These are phyloP conservation scores for Nitzschia sp. DNA, from an alignment of 108 stramenopile species.

Conservation along the genomic window DNA sequence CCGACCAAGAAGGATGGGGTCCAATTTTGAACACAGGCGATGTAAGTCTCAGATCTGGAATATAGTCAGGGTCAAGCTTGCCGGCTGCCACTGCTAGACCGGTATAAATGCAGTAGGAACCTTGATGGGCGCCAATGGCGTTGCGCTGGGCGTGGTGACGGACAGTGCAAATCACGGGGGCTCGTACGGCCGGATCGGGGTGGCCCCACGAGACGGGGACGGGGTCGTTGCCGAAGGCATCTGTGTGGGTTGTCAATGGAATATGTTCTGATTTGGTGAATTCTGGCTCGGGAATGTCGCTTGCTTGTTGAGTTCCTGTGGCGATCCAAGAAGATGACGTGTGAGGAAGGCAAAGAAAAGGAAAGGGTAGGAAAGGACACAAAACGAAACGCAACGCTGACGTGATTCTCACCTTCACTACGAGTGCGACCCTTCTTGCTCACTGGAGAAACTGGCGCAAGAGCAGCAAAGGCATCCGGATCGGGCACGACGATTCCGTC, in stretches of 20 bases:
- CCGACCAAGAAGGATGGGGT: conserved; percentile 91
- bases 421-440: conserved; percentile 1
- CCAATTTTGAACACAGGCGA: conserved; percentile 95
- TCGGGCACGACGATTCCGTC: not conserved
- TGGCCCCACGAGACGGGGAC: conserved; percentile 91
- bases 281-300: conserved; percentile 35
- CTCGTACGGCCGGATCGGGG: conserved; percentile 83
- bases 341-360: not conserved
- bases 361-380: not conserved
- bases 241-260: conserved; percentile 86
- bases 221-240: conserved; percentile 93
- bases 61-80: conserved; percentile 92
- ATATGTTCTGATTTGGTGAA: conserved; percentile 77
- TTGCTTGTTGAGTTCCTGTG: not conserved
- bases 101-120: conserved; percentile 96
- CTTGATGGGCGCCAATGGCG: conserved; percentile 97
- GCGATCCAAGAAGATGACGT: not conserved
- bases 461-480: not conserved
- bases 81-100: conserved; percentile 96
- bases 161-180: conserved; percentile 95
- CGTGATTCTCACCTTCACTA: conserved; percentile 1
- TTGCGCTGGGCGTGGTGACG: conserved; percentile 92
- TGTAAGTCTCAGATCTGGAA: conserved; percentile 91
- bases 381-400: not conserved
- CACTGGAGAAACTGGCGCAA: not conserved